phyloP scores from a whole-genome alignment of 345 rosid genomes.

The Fremontodendron californicum region DNA sequence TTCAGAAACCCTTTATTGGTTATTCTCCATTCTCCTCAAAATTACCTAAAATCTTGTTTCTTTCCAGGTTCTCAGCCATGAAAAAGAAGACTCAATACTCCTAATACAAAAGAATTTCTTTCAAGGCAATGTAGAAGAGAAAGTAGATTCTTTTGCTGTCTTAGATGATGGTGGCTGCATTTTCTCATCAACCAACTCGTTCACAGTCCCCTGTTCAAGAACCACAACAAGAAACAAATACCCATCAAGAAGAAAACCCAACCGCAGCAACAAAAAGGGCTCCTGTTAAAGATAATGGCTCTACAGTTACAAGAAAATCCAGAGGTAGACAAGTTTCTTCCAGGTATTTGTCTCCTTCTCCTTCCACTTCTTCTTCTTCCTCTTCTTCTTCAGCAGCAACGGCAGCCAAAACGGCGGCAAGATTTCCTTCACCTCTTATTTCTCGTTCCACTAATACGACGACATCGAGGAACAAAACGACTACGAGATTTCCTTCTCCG shows the following conservation, averaged over 20 bases:
- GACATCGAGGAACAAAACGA: conserved; percentile 16
- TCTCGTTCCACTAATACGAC: conserved; percentile 13
- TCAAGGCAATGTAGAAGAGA: conserved; percentile 42
- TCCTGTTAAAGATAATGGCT: conserved; percentile 37
- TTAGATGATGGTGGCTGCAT: conserved; percentile 67
- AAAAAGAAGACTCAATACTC: neutral
- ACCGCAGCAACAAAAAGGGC: conserved; percentile 18
- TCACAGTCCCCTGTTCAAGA: conserved; percentile 27
- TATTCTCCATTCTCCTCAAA: conserved; percentile 9
- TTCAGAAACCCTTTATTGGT: conserved; percentile 5
- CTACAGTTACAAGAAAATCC: conserved; percentile 36
- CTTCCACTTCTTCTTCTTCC: conserved; percentile 51
- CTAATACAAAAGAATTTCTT: neutral
- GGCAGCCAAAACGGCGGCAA: conserved; percentile 23
- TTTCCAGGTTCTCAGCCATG: conserved; percentile 13
- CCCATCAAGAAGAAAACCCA: conserved; percentile 9
- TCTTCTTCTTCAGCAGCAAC: conserved; percentile 37
- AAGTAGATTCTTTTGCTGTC: too few species aligned
- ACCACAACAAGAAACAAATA: too few species aligned
- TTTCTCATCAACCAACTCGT: conserved; percentile 41
- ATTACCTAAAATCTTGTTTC: conserved; percentile 11
- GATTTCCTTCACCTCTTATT: conserved; percentile 35
- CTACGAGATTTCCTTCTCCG: conserved; percentile 51
- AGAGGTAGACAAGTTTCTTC: conserved; percentile 77
- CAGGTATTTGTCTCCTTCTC: conserved; percentile 87